Conservation (phyloP, 2,329 filamentous ascomycete species). For the Rutstroemia sp. region DNA sequence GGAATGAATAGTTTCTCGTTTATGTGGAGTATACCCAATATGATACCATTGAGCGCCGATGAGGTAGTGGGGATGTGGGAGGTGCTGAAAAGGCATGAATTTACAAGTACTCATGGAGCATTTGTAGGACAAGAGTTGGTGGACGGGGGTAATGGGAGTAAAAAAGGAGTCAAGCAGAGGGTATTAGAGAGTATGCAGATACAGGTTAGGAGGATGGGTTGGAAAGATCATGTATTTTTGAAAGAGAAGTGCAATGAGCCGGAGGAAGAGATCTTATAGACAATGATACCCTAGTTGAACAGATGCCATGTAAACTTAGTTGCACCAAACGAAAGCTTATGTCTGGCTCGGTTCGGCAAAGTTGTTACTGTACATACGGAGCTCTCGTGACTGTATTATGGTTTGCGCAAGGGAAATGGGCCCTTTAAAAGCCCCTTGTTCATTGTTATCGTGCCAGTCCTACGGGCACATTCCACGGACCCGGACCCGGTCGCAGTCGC, state of each 20-base stretch:
- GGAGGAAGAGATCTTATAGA: slow-evolving; percentile 1
- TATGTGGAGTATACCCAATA: slow-evolving; percentile 71
- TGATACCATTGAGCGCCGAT: slow-evolving; percentile 60
- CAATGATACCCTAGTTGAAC: background rate
- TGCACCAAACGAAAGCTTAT: too few relatives aligned
- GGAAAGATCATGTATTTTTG: slow-evolving; percentile 21
- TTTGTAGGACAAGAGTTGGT: slow-evolving; percentile 58
- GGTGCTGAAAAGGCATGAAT: slow-evolving; percentile 53
- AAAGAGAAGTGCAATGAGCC: slow-evolving; percentile 15
- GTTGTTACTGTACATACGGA: too few relatives aligned
- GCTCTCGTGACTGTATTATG: background rate
- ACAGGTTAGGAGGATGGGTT: slow-evolving; percentile 41
- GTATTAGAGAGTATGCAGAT: slow-evolving; percentile 73
- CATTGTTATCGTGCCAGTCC: background rate
- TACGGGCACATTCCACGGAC: background rate
- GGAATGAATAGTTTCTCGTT: slow-evolving; percentile 55
- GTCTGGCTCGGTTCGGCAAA: too few relatives aligned
- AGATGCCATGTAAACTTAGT: too few relatives aligned
- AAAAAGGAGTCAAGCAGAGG: slow-evolving; percentile 46
- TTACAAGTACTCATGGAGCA: slow-evolving; percentile 59
- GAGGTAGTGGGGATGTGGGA: slow-evolving; percentile 64
- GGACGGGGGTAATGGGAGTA: slow-evolving; percentile 30
- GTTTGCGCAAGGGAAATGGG: background rate
- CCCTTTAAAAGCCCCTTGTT: slow-evolving; percentile 1
- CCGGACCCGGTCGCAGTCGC: too few relatives aligned